Evolutionary conservation across 2,329 filamentous ascomycete species (phyloP).

Genomic region (Fusarium sp.): DNA sequence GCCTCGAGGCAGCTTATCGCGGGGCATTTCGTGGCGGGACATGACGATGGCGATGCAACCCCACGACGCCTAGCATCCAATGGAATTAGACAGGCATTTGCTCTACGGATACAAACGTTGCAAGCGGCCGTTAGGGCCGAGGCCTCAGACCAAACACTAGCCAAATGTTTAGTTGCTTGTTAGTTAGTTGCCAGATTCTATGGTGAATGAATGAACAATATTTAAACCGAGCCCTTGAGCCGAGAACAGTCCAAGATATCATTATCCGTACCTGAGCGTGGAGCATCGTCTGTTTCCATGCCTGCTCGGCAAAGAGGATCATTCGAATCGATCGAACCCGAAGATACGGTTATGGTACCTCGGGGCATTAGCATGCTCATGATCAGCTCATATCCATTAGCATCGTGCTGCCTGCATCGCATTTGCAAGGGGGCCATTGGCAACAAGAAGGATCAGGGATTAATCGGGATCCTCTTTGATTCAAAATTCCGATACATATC

Average conservation of each 20-base stretch:
- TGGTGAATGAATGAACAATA: neutral
- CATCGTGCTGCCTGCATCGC: neutral
- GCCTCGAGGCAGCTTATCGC: conserved; percentile 26
- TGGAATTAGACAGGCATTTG: conserved; percentile 6
- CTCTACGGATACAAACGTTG: conserved; percentile 6
- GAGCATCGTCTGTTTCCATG: neutral
- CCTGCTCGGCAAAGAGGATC: neutral
- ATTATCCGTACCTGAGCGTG: neutral
- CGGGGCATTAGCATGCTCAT: conserved; percentile 2
- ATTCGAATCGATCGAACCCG: conserved; percentile 18
- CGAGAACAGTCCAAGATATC: neutral
- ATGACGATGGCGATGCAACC: conserved; percentile 29
- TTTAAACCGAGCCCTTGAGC: conserved; percentile 15
- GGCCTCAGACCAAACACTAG: conserved; percentile 1
- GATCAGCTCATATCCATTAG: neutral
- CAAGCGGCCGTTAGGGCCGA: conserved; percentile 14
- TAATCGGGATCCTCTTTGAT: conserved; percentile 11
- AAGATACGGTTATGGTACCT: conserved; percentile 12
- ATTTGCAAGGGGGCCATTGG: conserved; percentile 3
- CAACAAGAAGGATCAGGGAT: conserved; percentile 20
- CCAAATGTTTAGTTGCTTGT: neutral
- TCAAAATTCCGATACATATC: neutral
- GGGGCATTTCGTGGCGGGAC: conserved; percentile 22
- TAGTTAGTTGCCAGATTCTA: neutral
- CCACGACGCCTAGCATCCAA: conserved; percentile 17